Percentiles rank a stretch among this genome's conserved stretches.
Conservation (phyloP, 495 filamentous ascomycete species). For the Collariella sp. region DNA sequence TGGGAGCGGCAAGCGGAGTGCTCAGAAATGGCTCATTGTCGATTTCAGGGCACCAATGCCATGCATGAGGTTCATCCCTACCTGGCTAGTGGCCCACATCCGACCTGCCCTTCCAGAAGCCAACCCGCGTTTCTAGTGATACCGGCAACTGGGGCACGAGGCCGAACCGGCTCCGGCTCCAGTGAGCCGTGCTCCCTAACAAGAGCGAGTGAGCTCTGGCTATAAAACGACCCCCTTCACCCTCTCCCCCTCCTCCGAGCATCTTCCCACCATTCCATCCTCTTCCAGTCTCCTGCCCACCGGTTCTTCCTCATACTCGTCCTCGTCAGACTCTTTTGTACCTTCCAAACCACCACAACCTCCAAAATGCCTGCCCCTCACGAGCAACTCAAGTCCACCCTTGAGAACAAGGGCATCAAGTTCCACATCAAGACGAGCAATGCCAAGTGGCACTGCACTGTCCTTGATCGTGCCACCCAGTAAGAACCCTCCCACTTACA, state of each 20-base stretch:
- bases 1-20: background rate
- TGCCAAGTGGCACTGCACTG: slow-evolving; percentile 32
- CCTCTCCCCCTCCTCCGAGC: background rate
- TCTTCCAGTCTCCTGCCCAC: too few species aligned
- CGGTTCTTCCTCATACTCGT: too few species aligned
- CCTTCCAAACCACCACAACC: background rate
- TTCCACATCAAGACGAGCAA: slow-evolving; percentile 38
- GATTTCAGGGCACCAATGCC: background rate
- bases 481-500: slow-evolving; percentile 18
- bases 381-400: slow-evolving; percentile 21
- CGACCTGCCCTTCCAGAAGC: slow-evolving; percentile 2
- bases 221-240: slow-evolving; percentile 4
- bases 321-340: too few species aligned
- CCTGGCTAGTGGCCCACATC: slow-evolving; percentile 1
- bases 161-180: background rate
- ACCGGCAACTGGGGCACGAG: background rate
- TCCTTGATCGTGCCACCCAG: slow-evolving; percentile 37
- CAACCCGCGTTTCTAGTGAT: background rate
- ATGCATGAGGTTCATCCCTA: background rate
- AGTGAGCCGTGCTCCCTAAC: background rate
- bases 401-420: slow-evolving; percentile 30
- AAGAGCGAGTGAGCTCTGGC: background rate
- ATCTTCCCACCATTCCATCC: background rate
- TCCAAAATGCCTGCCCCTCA: slow-evolving; percentile 6
- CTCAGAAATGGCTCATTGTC: slow-evolving; percentile 14